Evolutionary conservation across 352 stramenopile genomes (phyloP), one percentile per base, ranked within the genome.

Genomic region (Phytophthora palmivora): DNA sequence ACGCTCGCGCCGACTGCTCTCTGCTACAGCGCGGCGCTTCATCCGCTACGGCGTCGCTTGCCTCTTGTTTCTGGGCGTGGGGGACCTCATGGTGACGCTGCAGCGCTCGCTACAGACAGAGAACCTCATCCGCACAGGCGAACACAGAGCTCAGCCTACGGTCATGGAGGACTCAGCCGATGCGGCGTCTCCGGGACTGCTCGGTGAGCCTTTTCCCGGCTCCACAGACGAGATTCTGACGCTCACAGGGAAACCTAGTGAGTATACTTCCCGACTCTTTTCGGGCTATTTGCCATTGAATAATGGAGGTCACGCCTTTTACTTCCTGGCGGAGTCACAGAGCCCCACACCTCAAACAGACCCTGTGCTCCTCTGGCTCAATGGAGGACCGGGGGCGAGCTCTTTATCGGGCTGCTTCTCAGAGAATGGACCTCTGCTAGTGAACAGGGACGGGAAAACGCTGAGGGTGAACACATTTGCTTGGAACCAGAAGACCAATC

Each of bases 321-420:
- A 91, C 67, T 91, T 87, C 53, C 58, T 87, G 32, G 82, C 82
- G 22, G 79, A 89, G 53, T 88, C 79, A 9, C 82, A 91, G 63
- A 87, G 70, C 46, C 14, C 51, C 4, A 72, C 47, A 6, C 41
- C 69, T 0, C 44, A 65, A 4, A 53, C 72, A 36, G 81, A 88
- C 63, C 79, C 83, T 0, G 74, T 92, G 47, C 36, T 89, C 47
- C 66, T 91, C 4, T 92, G 84, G 81, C 78, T 89, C 32, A 90
- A 88, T 33, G 84, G 84, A 14, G 84, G 84, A 0, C 84, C 84
- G 0, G 84, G 84, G 0, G 62, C 77, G 7, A 88, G 76, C 47
- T 89, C 82, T 32, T 63, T 93, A 11, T 55, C 66, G 0, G 84
- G 84, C 19, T 84, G 76, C 41, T 91, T 89, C 59, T 75, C 76